These are phyloP conservation scores for Paratinospora sagittata DNA, from an alignment of 164 flowering plant species.

Conservation along the genomic window DNA sequence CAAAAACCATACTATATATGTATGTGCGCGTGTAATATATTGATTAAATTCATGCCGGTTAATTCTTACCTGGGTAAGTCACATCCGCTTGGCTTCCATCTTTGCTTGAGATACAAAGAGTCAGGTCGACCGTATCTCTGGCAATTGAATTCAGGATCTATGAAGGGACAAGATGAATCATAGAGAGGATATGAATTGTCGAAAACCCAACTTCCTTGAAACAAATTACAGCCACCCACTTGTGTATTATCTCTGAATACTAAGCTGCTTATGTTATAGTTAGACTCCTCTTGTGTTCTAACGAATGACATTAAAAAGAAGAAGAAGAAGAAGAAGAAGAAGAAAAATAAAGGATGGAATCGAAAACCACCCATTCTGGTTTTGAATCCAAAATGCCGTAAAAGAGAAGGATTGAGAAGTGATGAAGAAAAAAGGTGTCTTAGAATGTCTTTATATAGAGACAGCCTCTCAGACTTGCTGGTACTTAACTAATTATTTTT, in stretches of 20 bases:
- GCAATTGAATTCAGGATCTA: conserved; percentile 75
- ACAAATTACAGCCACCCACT: conserved; percentile 46
- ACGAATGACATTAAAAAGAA: background rate
- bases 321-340: background rate
- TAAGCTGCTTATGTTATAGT: conserved; percentile 5
- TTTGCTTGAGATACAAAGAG: conserved; percentile 50
- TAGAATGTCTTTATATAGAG: background rate
- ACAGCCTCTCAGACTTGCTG: background rate
- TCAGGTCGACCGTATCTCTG: conserved; percentile 73
- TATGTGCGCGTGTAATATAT: too few species aligned
- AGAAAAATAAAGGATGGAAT: background rate
- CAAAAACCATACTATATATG: too few species aligned
- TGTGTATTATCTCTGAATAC: conserved; percentile 15
- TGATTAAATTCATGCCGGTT: too few species aligned
- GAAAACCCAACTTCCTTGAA: conserved; percentile 67
- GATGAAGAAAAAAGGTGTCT: background rate
- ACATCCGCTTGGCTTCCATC: conserved; percentile 78
- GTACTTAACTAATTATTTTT: background rate
- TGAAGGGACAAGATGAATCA: conserved; percentile 64
- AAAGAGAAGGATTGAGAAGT: background rate
- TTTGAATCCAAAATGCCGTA: background rate
- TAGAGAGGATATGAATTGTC: conserved; percentile 73
- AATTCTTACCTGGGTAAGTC: conserved; percentile 55
- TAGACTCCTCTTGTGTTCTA: background rate
- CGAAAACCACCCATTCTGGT: conserved; percentile 9